Evolutionary conservation across 257 asterid species (phyloP).

Genomic region (Striga asiatica): DNA sequence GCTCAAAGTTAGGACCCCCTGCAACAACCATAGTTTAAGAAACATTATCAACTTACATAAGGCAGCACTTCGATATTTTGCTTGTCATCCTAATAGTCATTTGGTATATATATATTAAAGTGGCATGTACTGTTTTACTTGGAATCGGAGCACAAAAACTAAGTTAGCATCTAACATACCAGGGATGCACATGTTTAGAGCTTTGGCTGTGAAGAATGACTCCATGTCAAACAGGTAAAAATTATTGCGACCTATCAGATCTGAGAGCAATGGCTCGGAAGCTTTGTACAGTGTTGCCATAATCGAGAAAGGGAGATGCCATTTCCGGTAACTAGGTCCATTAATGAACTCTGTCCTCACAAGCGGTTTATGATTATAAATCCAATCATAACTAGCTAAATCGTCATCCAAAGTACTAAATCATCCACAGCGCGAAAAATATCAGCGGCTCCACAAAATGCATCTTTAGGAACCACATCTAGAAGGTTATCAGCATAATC

Average conservation of each 20-base stretch:
- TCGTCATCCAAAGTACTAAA: too few species aligned
- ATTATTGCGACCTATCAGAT: constrained; percentile 81
- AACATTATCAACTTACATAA: neutral
- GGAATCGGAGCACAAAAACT: neutral
- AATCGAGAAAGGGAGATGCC: constrained; percentile 96
- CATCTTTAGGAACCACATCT: constrained; percentile 96
- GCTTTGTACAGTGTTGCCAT: constrained; percentile 97
- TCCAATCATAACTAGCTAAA: constrained; percentile 90
- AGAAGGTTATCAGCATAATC: constrained; percentile 95
- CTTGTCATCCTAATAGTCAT: neutral
- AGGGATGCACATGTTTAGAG: constrained; percentile 96
- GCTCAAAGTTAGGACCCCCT: constrained; percentile 99
- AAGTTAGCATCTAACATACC: constrained; percentile 31
- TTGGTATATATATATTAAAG: neutral
- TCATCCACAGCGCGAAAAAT: too few species aligned
- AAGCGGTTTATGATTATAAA: constrained; percentile 95
- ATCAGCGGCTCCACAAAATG: constrained; percentile 93
- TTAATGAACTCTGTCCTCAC: constrained; percentile 93
- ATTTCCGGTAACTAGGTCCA: constrained; percentile 95
- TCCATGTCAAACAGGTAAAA: constrained; percentile 97
- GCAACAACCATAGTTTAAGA: constrained; percentile 15
- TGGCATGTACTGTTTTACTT: too few species aligned
- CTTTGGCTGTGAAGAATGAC: constrained; percentile 94
- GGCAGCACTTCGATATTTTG: neutral
- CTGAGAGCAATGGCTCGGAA: constrained; percentile 94